Percentiles rank a stretch among this genome's conserved stretches.
These are phyloP conservation scores for Pseudocercospora pini-densiflorae DNA, from an alignment of 2,329 filamentous ascomycete species.

Conservation along the genomic window DNA sequence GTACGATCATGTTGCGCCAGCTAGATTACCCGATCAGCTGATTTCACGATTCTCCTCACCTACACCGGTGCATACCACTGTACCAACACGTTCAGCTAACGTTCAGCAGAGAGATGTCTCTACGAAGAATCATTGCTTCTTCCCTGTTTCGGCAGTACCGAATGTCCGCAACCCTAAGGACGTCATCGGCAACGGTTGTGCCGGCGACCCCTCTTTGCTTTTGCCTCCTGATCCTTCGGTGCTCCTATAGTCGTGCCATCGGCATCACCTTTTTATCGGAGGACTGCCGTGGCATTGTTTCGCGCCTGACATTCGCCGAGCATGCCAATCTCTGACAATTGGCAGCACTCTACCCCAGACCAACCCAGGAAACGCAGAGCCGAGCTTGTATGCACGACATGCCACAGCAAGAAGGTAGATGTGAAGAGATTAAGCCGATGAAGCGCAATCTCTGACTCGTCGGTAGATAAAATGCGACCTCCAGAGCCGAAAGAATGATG, in stretches of 20 bases:
- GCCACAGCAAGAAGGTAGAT: conserved; percentile 13
- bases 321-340: conserved; percentile 11
- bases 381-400: conserved; percentile 14
- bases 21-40: not conserved
- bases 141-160: conserved; percentile 1
- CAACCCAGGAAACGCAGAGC: conserved; percentile 17
- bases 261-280: conserved; percentile 3
- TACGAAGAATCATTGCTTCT: not conserved
- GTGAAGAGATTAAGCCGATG: too few relatives aligned
- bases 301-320: not conserved
- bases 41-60: not conserved
- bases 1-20: not conserved
- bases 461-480: conserved; percentile 18
- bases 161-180: not conserved
- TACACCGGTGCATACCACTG: too few relatives aligned
- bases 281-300: not conserved
- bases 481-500: conserved; percentile 9
- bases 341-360: conserved; percentile 13
- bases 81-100: too few relatives aligned
- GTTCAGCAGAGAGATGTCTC: too few relatives aligned
- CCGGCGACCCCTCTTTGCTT: not conserved
- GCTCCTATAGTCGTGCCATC: not conserved
- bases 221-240: not conserved
- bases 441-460: not conserved
- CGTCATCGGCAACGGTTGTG: not conserved